These are phyloP conservation scores for Onygenales sp. DNA, from an alignment of 2,329 filamentous ascomycete species.

Conservation along the genomic window DNA sequence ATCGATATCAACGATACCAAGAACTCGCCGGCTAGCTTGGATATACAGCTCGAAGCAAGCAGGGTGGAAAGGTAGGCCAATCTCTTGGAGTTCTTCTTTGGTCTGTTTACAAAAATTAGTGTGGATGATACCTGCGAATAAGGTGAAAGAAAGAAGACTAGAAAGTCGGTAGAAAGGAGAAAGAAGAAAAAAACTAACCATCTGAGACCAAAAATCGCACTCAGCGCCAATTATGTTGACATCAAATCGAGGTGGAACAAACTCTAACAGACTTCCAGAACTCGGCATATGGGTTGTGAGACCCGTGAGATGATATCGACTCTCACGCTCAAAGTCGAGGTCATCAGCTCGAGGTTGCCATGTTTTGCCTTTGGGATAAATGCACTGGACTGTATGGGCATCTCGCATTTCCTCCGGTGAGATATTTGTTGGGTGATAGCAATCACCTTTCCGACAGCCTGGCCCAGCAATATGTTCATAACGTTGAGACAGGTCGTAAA, in stretches of 20 bases:
- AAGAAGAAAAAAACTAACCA: background rate
- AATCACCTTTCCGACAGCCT: background rate
- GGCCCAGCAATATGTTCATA: constrained; percentile 6
- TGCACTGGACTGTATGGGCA: constrained; percentile 4
- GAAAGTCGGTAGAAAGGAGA: background rate
- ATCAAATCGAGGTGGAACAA: background rate
- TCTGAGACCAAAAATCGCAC: background rate
- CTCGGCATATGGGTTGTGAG: background rate
- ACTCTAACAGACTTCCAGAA: background rate
- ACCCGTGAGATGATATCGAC: background rate
- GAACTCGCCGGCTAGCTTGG: background rate
- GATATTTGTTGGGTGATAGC: constrained; percentile 2
- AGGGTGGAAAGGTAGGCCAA: constrained; percentile 9
- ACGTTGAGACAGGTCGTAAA: background rate
- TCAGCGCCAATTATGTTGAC: background rate
- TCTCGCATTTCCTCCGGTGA: constrained; percentile 6
- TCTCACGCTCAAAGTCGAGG: background rate
- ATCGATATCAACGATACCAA: constrained; percentile 4
- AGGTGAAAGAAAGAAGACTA: background rate
- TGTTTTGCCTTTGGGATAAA: background rate
- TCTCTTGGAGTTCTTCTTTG: background rate
- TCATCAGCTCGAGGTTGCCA: constrained; percentile 4
- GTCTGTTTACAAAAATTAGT: background rate
- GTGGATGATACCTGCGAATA: background rate
- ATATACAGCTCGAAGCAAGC: constrained; percentile 13